Conservation (phyloP, 345 rosid species). For the Camelina laxa region DNA sequence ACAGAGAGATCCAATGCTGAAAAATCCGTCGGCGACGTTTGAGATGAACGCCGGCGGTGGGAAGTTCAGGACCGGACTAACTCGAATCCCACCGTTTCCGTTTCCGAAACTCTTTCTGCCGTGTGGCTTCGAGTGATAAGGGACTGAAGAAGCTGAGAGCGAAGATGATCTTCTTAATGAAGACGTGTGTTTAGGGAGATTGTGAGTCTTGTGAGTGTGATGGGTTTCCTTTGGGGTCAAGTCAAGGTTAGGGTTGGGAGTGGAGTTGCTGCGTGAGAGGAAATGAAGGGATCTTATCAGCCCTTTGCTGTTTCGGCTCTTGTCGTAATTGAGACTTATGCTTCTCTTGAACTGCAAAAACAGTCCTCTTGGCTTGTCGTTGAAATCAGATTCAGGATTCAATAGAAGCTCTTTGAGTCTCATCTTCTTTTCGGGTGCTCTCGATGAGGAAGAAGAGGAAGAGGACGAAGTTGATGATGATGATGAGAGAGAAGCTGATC, state of each 20-base stretch:
- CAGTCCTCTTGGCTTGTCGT: conserved; percentile 52
- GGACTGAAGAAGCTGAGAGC: conserved; percentile 47
- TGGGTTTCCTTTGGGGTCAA: conserved; percentile 47
- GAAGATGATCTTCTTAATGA: conserved; percentile 54
- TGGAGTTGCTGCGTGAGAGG: conserved; percentile 83
- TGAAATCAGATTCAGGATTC: conserved; percentile 45
- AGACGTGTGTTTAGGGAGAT: conserved; percentile 59
- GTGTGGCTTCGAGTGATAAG: conserved; percentile 51
- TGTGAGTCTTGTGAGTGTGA: conserved; percentile 44
- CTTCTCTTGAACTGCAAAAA: conserved; percentile 89
- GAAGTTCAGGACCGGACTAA: conserved; percentile 74
- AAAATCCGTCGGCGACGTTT: conserved; percentile 61
- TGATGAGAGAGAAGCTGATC: conserved; percentile 38
- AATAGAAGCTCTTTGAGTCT: conserved; percentile 73
- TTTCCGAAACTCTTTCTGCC: conserved; percentile 60
- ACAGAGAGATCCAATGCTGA: conserved; percentile 78
- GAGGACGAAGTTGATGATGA: conserved; percentile 30
- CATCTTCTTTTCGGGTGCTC: conserved; percentile 61
- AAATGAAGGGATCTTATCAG: conserved; percentile 70
- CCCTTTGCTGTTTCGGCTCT: conserved; percentile 51
- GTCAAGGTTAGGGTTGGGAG: conserved; percentile 61
- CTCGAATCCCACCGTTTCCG: conserved; percentile 62
- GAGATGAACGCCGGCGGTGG: conserved; percentile 71
- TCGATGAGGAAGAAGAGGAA: conserved; percentile 27
- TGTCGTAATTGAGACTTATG: conserved; percentile 75